Evolutionary conservation across 441 rosid genomes (phyloP).

Genomic region (Adansonia rubrostipa): DNA sequence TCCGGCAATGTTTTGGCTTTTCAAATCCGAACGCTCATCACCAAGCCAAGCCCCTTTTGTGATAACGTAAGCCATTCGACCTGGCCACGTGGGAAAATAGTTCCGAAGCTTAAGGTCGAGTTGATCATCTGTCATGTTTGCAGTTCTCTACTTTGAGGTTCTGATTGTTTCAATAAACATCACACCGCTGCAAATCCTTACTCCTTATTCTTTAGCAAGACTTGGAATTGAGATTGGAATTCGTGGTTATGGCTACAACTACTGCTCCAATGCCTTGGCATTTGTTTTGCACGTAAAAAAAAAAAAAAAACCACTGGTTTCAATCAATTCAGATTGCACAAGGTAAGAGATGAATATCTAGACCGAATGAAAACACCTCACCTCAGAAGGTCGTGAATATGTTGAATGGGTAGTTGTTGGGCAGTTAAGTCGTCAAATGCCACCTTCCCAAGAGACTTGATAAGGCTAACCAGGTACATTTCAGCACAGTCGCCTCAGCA

Average conservation of each 20-base stretch:
- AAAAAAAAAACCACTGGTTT: neutral
- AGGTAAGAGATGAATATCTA: conserved; percentile 1
- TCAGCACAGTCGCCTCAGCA: conserved; percentile 12
- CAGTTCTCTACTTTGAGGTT: neutral
- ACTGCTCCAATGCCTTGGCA: neutral
- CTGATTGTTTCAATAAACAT: neutral
- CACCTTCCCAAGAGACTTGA: neutral
- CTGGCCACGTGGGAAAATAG: neutral
- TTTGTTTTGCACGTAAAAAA: neutral
- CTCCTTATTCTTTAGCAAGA: neutral
- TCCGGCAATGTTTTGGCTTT: neutral
- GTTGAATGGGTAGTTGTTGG: conserved; percentile 20
- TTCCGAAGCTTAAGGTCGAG: neutral
- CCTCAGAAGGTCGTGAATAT: neutral
- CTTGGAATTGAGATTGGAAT: neutral
- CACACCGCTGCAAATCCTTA: neutral
- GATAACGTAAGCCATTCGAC: neutral
- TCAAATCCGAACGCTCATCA: neutral
- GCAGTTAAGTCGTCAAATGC: neutral
- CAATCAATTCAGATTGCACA: neutral
- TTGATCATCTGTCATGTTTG: neutral
- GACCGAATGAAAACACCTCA: neutral
- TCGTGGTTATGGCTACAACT: neutral
- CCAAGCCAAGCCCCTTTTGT: neutral
- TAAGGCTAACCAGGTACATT: neutral